Evolutionary conservation across 2,329 filamentous ascomycete species (phyloP).

Genomic region (Lachnellula arida): DNA sequence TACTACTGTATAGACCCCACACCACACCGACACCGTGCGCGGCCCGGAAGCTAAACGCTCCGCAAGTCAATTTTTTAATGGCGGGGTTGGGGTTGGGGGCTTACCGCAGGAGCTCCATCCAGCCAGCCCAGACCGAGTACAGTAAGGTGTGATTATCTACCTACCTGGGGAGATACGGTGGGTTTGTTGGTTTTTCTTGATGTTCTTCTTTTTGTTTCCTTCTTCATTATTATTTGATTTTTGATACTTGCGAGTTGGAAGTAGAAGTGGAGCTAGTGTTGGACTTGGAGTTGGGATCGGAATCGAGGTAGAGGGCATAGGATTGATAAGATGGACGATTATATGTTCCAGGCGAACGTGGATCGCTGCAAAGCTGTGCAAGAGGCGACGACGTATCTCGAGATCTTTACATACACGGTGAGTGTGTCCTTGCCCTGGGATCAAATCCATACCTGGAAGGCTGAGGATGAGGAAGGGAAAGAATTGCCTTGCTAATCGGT

Average conservation of each 20-base stretch:
- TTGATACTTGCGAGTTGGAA: not conserved
- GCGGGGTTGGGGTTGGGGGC: constrained; percentile 1
- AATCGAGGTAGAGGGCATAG: constrained; percentile 1
- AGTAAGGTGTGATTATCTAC: not conserved
- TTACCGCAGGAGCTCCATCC: not conserved
- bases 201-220: not conserved
- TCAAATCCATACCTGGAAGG: not conserved
- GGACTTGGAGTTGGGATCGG: not conserved
- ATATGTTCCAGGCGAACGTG: constrained; percentile 32
- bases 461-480: not conserved
- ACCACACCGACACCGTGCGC: not conserved
- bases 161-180: not conserved
- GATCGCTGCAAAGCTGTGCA: constrained; percentile 22
- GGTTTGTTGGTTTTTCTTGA: not conserved
- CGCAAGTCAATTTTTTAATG: not conserved
- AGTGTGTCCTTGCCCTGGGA: not conserved
- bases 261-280: not conserved
- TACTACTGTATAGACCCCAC: not conserved
- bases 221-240: not conserved
- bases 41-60: too few relatives aligned
- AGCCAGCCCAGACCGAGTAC: not conserved
- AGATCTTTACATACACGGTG: constrained; percentile 28
- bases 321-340: constrained; percentile 33
- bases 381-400: constrained; percentile 29
- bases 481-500: too few relatives aligned